Evolutionary conservation across 2,329 filamentous ascomycete species (phyloP), one percentile per base, ranked within the genome.

Genomic region (Aaosphaeria pasadenensis): DNA sequence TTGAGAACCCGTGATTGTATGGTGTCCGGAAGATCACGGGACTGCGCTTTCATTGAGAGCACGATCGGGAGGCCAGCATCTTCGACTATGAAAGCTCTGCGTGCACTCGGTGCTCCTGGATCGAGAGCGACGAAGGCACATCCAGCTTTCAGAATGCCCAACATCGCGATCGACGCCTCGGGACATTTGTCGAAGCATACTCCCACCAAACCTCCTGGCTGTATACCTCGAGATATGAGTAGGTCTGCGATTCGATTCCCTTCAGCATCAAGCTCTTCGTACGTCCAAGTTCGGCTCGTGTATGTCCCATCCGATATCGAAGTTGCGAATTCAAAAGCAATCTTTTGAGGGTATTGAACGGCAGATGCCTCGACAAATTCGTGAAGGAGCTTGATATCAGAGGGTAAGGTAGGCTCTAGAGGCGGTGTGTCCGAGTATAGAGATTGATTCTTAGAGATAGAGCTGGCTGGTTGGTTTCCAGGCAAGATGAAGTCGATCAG

Each of bases 121-220:
- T 95, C 90, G 7, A 95, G 77, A 0, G 90, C 89, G 11, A 95
- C 77, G 66, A 91, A 95, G 1, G 86, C 82, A 62, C 87, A 91
- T 0, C 90, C 90, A 5, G 87, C 83, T 65, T 95, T 95, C 31
- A 95, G 72, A 46, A 94, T 85, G 1, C 89, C 90, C 1, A 95
- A 73, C 36, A 95, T 91, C 0, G 86, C 81, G 58, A 94, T 89
- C 35, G 89, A 91, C 0, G 89, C 90, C 62, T 92, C 87, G 0
- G 90, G 85, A 51, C 86, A 91, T 63, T 95, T 95, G 47, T 90
- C 84, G 59, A 95, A 95, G 62, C 87, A 90, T 6, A 92, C 78
- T 0, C 84, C 89, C 24, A 95, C 76, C 4, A 91, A 82, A 29
- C 73, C 74, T 0, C 88, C 86, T 0, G 80, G 74, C 0, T 64